Evolutionary conservation across 371 early-diverging fungal species (phyloP), one percentile per base, ranked within the genome.

Genomic region (Actinomortierella wolfii): DNA sequence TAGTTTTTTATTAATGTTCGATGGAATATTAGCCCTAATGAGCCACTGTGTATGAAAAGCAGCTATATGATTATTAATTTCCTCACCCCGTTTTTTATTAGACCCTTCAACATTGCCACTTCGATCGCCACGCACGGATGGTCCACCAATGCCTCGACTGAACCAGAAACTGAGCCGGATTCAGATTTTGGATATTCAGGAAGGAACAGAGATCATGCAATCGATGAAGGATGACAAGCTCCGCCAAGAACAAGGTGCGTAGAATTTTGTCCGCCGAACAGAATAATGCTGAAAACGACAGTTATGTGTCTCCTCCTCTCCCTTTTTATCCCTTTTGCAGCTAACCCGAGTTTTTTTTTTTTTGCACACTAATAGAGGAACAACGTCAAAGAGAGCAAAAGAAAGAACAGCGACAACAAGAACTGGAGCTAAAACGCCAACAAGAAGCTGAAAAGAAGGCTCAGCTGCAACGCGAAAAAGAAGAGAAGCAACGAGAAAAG

Each of bases 151-250:
- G 17, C 65, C 71, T 40, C 60, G 71, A 18, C 18, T 60, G 40
- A 70, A 61, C 26, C 71, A 64, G 51, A 70, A 70, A 26, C 40
- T 48, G 6, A 54, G 54, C 26, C 60, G 71, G 14, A 70, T 70
- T 61, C 71, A 70, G 44, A 70, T 70, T 44, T 47, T 70, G 53
- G 71, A 70, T 42, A 60, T 70, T 42, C 61, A 70, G 15, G 65
- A 70, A 51, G 71, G 71, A 54, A 70, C 51, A n/a, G 71, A 70
- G 47, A 70, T 70, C 51, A 70, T 70, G 61, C 71, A 70, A 39
- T 53, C 54, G 1, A 70, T 70, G 71, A 64, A 70, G 13, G 71
- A 64, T n/a, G 65, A 56, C 3, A 70, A 64, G 39, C 53, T 44
- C 42, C 44, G 61, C n/a, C 48, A 51, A 23, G 71, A 70, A 26